Evolutionary conservation across 2,329 filamentous ascomycete species (phyloP).

Genomic region (Xylaria multiplex): DNA sequence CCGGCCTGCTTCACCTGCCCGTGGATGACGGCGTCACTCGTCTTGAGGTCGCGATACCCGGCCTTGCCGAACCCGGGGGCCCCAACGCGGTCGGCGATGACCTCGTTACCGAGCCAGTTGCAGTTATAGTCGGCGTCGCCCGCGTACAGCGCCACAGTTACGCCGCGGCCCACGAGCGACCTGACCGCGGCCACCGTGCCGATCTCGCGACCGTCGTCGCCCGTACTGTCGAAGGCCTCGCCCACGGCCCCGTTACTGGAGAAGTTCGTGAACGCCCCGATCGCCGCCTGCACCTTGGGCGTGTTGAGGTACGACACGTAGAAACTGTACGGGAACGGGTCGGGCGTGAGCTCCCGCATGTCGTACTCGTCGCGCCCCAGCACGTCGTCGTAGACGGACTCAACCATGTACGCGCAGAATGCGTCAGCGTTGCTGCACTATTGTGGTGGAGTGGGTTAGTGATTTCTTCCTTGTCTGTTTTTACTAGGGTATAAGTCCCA

Average conservation of each 20-base stretch:
- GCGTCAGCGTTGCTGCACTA: conserved; percentile 62
- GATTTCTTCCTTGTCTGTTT: background rate
- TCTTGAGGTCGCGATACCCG: conserved; percentile 59
- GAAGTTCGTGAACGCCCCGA: conserved; percentile 70
- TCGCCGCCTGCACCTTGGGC: conserved; percentile 62
- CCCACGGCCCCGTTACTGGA: conserved; percentile 58
- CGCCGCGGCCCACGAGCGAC: conserved; percentile 38
- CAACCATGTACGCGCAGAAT: conserved; percentile 65
- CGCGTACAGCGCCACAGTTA: conserved; percentile 46
- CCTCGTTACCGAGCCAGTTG: conserved; percentile 49
- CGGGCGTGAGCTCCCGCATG: conserved; percentile 63
- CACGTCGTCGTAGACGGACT: conserved; percentile 61
- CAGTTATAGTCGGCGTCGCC: conserved; percentile 51
- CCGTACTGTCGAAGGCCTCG: conserved; percentile 64
- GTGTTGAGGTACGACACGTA: conserved; percentile 69
- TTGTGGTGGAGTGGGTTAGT: background rate
- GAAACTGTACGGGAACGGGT: conserved; percentile 67
- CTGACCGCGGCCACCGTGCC: conserved; percentile 44
- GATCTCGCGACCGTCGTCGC: conserved; percentile 57
- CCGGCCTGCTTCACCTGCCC: conserved; percentile 63
- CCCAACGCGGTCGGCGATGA: conserved; percentile 49
- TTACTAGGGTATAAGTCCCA: too few species aligned
- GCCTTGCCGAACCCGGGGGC: conserved; percentile 55
- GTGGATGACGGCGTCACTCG: conserved; percentile 56
- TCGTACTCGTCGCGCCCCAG: conserved; percentile 68